Conservation (phyloP, 106 monocot genomes). For the Dioscorea zingiberensis region DNA sequence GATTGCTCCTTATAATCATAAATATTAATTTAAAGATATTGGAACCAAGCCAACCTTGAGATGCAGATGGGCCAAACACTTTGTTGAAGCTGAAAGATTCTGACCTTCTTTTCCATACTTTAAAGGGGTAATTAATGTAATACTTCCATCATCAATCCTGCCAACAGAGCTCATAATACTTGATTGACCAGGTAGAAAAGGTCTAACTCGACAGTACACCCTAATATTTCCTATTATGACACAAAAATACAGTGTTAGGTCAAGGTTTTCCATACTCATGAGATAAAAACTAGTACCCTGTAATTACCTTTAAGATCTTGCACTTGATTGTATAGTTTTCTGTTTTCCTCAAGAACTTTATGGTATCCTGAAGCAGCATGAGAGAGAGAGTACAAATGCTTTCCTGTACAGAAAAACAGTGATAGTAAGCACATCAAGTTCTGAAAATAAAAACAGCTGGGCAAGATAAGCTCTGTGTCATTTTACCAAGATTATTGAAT, state of each 20-base stretch:
- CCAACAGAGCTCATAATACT: conserved; percentile 37
- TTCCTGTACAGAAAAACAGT: conserved; percentile 25
- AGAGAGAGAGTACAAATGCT: conserved; percentile 43
- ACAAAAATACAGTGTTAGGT: too few species aligned
- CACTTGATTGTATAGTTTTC: conserved; percentile 86
- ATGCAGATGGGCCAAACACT: conserved; percentile 67
- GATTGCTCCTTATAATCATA: background rate
- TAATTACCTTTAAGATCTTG: conserved; percentile 86
- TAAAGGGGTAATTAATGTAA: conserved; percentile 57
- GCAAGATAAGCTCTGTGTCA: too few species aligned
- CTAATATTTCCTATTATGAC: conserved; percentile 70
- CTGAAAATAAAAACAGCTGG: too few species aligned
- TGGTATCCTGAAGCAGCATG: conserved; percentile 79
- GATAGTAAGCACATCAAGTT: background rate
- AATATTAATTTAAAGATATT: background rate
- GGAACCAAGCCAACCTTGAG: conserved; percentile 54
- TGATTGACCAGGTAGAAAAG: conserved; percentile 62
- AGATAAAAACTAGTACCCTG: too few species aligned
- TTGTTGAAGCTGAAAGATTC: conserved; percentile 83
- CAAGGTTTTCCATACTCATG: too few species aligned
- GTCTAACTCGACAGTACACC: conserved; percentile 91
- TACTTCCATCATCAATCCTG: conserved; percentile 61
- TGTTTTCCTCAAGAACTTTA: conserved; percentile 87
- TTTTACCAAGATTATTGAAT: conserved; percentile 43
- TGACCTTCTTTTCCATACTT: conserved; percentile 78